Base-by-base conservation (phyloP, 1,284 basidiomycete species). In the Lentinus polychrous region DNA sequence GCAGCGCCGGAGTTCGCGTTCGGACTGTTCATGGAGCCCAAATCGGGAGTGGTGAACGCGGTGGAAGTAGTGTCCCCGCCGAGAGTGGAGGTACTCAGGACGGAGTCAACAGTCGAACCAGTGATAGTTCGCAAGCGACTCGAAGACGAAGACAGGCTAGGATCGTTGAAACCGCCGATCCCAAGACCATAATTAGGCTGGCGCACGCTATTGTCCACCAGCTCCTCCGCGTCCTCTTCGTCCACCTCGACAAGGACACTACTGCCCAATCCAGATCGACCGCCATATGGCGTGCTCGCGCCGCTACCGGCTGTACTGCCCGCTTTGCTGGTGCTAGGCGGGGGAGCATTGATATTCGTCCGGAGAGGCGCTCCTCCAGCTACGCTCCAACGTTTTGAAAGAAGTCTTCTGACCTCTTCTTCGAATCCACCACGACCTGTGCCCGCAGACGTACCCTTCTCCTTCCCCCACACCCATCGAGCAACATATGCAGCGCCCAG, bases 391-490 rank as follows among this genome's bases (percentile, higher is more conserved):
- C 85, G 71, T 64, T 85, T 86, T 40, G 75, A 74, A 31, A 87
- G 68, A 45, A 90, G 57, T 54, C 83, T 65, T 50, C 77, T 70
- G 43, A 89, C 76, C 62, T 90, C 87, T 48, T 90, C 87, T 60
- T 91, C 88, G 56, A 84, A 90, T 22, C 77, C 79, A 18, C 75
- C 74, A 4, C 79, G 67, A 0, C 78, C 74, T 14, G 69, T 60
- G 0, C 64, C 70, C 6, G 63, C 60, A 46, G 60, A 49, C 37
- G 63, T 52, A 54, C 63, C 53, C 55, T 66, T 64, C 58, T 86
- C 84, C 54, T 80, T 76, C 20, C 83, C 78, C 86, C 86, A 89
- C 40, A 86, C 81, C 87, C 87, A 91, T 10, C 88, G 72, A 17
- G 86, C 86, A 44, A 86, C 66, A 57, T 86, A 90, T 2, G 87